Evolutionary conservation across 2,329 filamentous ascomycete genomes (phyloP), one percentile per base, ranked within the genome.

Genomic region (Venturia nashicola): DNA sequence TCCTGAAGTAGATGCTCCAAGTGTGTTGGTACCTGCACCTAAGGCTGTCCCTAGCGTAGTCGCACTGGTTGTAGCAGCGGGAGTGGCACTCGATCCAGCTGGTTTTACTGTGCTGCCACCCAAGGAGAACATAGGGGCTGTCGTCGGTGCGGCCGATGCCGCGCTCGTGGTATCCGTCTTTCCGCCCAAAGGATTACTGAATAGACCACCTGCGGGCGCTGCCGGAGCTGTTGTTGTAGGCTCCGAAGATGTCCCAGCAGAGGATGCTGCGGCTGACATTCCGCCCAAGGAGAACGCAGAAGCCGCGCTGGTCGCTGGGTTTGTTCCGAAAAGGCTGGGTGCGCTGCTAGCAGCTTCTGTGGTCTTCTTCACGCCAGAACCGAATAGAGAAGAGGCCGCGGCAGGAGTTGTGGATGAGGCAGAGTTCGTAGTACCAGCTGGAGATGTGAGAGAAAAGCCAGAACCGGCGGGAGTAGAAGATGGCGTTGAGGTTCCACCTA

Each of bases 1-100:
- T 12, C 40, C 32, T 43, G 64, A 46, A 34, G 64, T 57, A 36
- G 64, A 59, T 34, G 61, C 44, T 39, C 62, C 61, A 8, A 61
- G 39, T 60, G 61, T 61, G 39, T 57, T 36, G n/a, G 59, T 48
- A 57, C 27, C 51, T 34, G 51, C 27, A 36, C 51, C 32, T 14
- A 57, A 57, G 32, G 16, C 14, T 57, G 51, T 32, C 5, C 51
- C 51, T 4, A 57, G 32, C 27, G 27, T 36, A 18, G 51, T n/a
- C 16, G 51, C 16, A 20, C 32, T 14, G 43, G 63, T 23, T 27
- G n/a, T 60, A 12, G 59, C 39, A 6, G 63, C 42, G 42, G 62
- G 8, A 11, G 62, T 14, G 11, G 62, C 62, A 46, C 40, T 32
- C 14, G 60, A 48, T 4, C 42, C 12, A 39, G 61, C 27, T 54